Percentiles rank a stretch among this genome's conserved stretches.
phyloP scores from a whole-genome alignment of 1,139 yeast species.

The Debaryomycetaceae sp. region DNA sequence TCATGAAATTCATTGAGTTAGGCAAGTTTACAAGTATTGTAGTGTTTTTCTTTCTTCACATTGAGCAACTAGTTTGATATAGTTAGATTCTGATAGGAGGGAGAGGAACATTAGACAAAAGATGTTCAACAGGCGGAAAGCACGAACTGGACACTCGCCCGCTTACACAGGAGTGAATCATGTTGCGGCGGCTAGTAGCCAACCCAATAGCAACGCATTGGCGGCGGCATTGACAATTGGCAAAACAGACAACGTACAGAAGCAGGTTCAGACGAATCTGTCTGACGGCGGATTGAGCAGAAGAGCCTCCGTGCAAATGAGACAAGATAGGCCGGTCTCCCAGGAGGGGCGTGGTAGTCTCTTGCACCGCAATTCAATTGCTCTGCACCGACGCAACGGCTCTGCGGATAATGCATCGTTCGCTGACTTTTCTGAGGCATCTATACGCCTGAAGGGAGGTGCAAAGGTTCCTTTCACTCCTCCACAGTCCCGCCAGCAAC shows the following conservation, averaged over 20 bases:
- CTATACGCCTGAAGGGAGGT: background rate
- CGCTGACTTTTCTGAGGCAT: background rate
- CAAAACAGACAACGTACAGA: slow-evolving; percentile 16
- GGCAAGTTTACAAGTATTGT: background rate
- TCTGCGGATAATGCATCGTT: background rate
- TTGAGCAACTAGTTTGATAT: background rate
- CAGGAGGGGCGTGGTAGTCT: slow-evolving; percentile 1
- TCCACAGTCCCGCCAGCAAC: background rate
- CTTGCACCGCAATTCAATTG: slow-evolving; percentile 1
- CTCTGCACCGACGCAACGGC: background rate
- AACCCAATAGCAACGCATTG: slow-evolving; percentile 40
- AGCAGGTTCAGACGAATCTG: background rate
- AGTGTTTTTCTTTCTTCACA: background rate
- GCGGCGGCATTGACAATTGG: slow-evolving; percentile 50
- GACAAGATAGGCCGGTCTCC: slow-evolving; percentile 1
- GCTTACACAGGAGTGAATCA: slow-evolving; percentile 48
- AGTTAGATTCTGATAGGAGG: too few species aligned
- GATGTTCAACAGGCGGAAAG: slow-evolving; percentile 36
- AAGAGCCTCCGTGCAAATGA: background rate
- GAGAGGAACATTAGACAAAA: background rate
- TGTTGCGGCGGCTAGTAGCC: slow-evolving; percentile 27
- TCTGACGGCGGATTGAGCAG: background rate
- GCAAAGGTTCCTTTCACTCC: background rate
- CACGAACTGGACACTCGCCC: slow-evolving; percentile 28
- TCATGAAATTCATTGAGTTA: background rate